Evolutionary conservation across 106 monocot species (phyloP).

Genomic region (Hemerocallis citrina): DNA sequence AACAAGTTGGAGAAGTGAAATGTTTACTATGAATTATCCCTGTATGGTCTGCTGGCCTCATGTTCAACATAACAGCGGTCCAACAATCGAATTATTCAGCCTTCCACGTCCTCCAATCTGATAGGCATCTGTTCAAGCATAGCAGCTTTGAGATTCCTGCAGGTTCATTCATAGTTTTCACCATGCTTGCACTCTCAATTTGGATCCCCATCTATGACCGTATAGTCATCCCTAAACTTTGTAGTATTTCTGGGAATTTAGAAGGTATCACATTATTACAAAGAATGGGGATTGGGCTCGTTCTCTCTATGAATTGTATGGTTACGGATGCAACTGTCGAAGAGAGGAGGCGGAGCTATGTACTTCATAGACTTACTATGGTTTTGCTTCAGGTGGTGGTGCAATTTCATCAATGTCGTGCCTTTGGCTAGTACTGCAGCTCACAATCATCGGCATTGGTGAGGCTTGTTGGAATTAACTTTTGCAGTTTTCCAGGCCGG

Average conservation of each 20-base stretch:
- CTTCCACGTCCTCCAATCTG: conserved; percentile 36
- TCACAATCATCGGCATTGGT: too few relatives aligned
- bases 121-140: conserved; percentile 21
- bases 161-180: conserved; percentile 21
- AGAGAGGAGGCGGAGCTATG: conserved; percentile 14
- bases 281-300: too few relatives aligned
- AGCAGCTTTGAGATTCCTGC: conserved; percentile 10
- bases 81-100: conserved; percentile 23
- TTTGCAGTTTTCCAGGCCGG: too few relatives aligned
- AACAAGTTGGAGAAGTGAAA: conserved; percentile 41
- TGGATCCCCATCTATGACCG: conserved; percentile 43
- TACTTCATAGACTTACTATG: conserved; percentile 1
- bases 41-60: too few relatives aligned
- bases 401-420: too few relatives aligned
- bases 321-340: conserved; percentile 17
- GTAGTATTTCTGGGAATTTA: conserved; percentile 10
- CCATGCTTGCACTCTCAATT: conserved; percentile 25
- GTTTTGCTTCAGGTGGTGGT: not conserved
- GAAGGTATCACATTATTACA: conserved; percentile 35
- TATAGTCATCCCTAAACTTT: conserved; percentile 17
- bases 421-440: too few relatives aligned
- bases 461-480: too few relatives aligned
- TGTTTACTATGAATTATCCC: too few relatives aligned
- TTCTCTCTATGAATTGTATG: conserved; percentile 21
- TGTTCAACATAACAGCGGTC: too few relatives aligned